Base-by-base conservation (phyloP, 2,329 filamentous ascomycete genomes). In the Drechslera avenae region DNA sequence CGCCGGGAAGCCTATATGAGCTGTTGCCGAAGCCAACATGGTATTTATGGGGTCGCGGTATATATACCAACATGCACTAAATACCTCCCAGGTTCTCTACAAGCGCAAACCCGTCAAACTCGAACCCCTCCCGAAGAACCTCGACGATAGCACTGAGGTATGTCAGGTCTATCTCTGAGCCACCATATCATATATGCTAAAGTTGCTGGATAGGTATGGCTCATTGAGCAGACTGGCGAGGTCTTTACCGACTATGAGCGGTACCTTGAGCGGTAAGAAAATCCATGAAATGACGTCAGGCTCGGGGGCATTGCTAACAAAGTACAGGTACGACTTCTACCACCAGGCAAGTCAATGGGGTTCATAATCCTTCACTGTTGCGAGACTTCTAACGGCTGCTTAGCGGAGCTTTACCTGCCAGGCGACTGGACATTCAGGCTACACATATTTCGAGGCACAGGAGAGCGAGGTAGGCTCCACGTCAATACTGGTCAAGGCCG, bases 51-150 rank as follows among this genome's bases (percentile, higher is more conserved):
- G 53, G 52, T 61, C 52, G 48, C 35, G 2, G 17, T 16, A 17
- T 40, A n/a, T 32, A 17, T 4, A 13, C 13, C 18, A 46, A 13
- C 7, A 7, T 26, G 17, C 9, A 26, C 64, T 73, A 46, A 73
- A 50, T 41, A 46, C 30, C 8, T 18, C 45, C 42, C 70, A 97
- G 93, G 93, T 99, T 64, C 83, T 96, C 59, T 97, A 90, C 76
- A 97, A 97, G 79, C 86, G 94, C 67, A 97, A 97, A 77, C 92
- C 92, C 50, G 91, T 97, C 69, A 86, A 90, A 76, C 89, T 91
- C 72, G 79, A 92, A 61, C 83, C 88, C 41, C 81, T 82, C 39
- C 88, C 89, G 17, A 79, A 83, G 44, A 84, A 93, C 60, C 82
- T 91, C 62, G 86, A 94, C 79, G 90, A 96, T 60, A 86, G 89